Base-by-base conservation (phyloP, 164 flowering plant genomes). In the Santalum album region DNA sequence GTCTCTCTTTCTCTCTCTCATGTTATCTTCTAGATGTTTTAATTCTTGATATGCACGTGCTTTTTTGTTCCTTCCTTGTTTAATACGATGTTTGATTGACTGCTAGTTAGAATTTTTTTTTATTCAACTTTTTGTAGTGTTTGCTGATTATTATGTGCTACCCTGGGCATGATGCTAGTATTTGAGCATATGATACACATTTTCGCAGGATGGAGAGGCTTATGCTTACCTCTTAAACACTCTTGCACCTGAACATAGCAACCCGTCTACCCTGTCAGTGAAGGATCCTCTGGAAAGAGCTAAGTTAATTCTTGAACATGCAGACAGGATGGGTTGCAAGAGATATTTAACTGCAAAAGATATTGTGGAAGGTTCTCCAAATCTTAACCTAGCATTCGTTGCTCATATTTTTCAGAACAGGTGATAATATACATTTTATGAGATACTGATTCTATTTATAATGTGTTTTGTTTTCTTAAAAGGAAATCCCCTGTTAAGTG, bases 361-460 rank as follows among this genome's bases (percentile, higher is more conserved):
- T 59, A 90, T 90, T 48, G 91, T 90, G 27, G 97, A 90, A 49
- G 97, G 96, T 43, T 87, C 89, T 49, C 96, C 94, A 50, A 90
- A 90, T 71, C 89, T 90, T 25, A 87, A 87, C 56, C 86, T 90
- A 68, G 96, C 96, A 54, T 90, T 90, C 72, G 94, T 85, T 58
- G 97, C 97, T 38, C 96, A 87, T 64, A 72, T 87, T 53, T 90
- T 90, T 65, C 96, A 90, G 77, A 89, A 81, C 58, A 83, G 97
- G 97, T 85, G 58, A 77, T 79, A 60, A 47, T 32, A 11, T 2
- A 20, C 17, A 11, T 32, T 26, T 51, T 25, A 42, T 17, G n/a
- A 26, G 16, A 2, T 18, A 29, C 29, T 15, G 29, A 17, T 46
- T 66, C 25, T 32, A 5, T 25, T 25, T 25, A 49, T 3, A 11